Base-by-base conservation (phyloP, 2,329 filamentous ascomycete species). In the Fusarium xyrophilum region DNA sequence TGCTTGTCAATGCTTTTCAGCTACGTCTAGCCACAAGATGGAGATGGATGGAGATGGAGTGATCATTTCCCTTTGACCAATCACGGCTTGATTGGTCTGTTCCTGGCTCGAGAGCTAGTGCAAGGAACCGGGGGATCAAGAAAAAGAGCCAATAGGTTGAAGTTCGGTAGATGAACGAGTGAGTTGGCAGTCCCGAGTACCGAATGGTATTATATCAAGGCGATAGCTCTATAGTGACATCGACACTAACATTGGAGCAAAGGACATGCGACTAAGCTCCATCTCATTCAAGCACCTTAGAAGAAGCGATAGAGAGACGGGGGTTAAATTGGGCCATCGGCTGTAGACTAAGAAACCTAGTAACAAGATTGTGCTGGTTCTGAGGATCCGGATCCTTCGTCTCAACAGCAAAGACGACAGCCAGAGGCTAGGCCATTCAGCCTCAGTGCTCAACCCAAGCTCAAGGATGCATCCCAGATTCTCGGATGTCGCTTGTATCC, bases 91-190 rank as follows among this genome's bases (percentile, higher is more conserved):
- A 1, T 7, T 10, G 4, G 9, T n/a, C 2, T 33, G 28, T 35
- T 15, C 30, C 21, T 25, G 12, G 17, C 19, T 25, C 6, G 12
- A 11, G 30, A 25, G 7, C 5, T 6, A 35, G 17, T 19, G 30
- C 5, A 14, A 25, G 30, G 46, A 1, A 23, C 8, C 2, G 2
- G 28, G 27, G 4, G 7, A 14, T 2, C 0, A 9, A 30, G 7
- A 1, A 28, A 1, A 0, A 15, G 9, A 12, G 13, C 5, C 7
- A 30, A 30, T 10, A 9, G 5, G 14, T 9, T 9, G 3, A 8
- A 9, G 43, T 2, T 17, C 7, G 14, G 43, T 17, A 6, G 10
- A 17, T 30, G 14, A 15, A 7, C 11, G 4, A 14, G 17, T 17
- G 3, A 28, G 9, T n/a, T 11, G 19, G 13, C 2, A 12, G 6